Conservation (phyloP, 2,329 filamentous ascomycete species). For the Waltergamsia citrina region DNA sequence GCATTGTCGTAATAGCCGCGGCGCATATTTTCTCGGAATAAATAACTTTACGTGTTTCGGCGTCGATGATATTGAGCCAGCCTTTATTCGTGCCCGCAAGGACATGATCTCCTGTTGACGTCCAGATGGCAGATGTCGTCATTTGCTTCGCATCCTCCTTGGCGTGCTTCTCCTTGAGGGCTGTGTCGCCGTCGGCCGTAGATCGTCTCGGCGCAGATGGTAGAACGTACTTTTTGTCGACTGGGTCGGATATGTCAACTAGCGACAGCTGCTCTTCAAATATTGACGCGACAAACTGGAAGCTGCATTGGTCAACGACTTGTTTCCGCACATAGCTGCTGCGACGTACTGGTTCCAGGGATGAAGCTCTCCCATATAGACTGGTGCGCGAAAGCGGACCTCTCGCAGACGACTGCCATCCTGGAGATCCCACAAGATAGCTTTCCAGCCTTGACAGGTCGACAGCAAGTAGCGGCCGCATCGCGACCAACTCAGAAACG, state of each 20-base stretch:
- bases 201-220: constrained; percentile 74
- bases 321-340: not conserved
- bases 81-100: constrained; percentile 91
- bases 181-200: constrained; percentile 58
- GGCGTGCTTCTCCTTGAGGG: constrained; percentile 70
- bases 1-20: constrained; percentile 79
- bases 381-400: constrained; percentile 83
- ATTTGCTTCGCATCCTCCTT: constrained; percentile 92
- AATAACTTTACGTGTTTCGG: constrained; percentile 69
- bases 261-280: constrained; percentile 90
- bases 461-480: constrained; percentile 87
- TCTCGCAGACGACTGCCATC: constrained; percentile 64
- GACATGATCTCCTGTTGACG: constrained; percentile 75
- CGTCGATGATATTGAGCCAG: constrained; percentile 91
- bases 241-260: constrained; percentile 65
- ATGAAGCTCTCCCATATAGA: constrained; percentile 93
- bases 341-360: constrained; percentile 68
- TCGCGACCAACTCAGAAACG: constrained; percentile 89
- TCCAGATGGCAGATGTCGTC: constrained; percentile 88
- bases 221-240: constrained; percentile 66
- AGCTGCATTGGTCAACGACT: constrained; percentile 35
- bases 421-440: constrained; percentile 85
- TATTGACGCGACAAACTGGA: constrained; percentile 80
- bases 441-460: constrained; percentile 93
- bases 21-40: constrained; percentile 83